Conservation (phyloP, 257 asterid species). For the Eucommia ulmoides region DNA sequence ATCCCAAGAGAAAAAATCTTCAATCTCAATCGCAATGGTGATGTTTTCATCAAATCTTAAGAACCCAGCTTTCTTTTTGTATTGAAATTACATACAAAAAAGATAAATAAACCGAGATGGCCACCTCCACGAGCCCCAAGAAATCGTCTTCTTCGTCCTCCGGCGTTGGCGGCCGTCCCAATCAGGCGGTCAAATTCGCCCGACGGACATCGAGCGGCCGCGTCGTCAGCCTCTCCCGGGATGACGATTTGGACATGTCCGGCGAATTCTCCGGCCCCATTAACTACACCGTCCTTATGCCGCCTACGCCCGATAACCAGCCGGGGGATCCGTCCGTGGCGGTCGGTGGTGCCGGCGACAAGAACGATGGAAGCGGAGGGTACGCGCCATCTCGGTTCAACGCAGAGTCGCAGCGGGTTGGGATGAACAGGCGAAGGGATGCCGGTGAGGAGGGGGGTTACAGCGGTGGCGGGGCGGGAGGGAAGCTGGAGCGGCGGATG, state of each 20-base stretch:
- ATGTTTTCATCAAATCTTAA: neutral
- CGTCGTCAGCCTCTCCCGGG: conserved; percentile 54
- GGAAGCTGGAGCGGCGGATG: conserved; percentile 59
- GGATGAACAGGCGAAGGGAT: conserved; percentile 13
- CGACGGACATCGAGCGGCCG: conserved; percentile 72
- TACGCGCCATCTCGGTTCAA: conserved; percentile 42
- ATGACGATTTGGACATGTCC: conserved; percentile 46
- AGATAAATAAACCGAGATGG: conserved; percentile 11
- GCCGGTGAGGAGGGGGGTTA: conserved; percentile 18
- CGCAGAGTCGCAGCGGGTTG: conserved; percentile 22
- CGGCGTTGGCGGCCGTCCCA: conserved; percentile 27
- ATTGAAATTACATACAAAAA: neutral
- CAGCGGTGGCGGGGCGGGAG: conserved; percentile 10
- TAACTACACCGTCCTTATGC: conserved; percentile 83
- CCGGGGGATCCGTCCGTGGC: conserved; percentile 34
- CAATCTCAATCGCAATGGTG: neutral
- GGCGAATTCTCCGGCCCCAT: conserved; percentile 31
- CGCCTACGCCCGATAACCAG: conserved; percentile 89
- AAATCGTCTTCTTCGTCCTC: conserved; percentile 1
- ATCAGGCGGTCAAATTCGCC: conserved; percentile 48
- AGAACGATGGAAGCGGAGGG: conserved; percentile 61
- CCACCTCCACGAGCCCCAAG: conserved; percentile 25
- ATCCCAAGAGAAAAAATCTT: neutral
- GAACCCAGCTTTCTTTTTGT: neutral
- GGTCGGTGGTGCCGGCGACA: conserved; percentile 34